Evolutionary conservation across 345 rosid species (phyloP).

Genomic region (Aquilaria malaccensis): DNA sequence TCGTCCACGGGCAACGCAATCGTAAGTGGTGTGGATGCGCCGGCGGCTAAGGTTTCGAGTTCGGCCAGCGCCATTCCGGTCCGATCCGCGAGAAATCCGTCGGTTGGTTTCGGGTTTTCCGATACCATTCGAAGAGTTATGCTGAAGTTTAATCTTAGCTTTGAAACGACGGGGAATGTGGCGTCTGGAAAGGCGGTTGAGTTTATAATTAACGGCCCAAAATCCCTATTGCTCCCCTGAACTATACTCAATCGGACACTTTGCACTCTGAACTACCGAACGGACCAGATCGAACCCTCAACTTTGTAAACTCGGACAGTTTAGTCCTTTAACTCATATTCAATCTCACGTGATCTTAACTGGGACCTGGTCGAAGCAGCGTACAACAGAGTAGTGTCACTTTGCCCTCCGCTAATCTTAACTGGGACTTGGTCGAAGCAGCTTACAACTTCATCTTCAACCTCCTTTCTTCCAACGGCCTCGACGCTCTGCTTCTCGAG

Average conservation of each 20-base stretch:
- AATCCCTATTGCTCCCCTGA: no score
- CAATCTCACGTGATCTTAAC: neutral
- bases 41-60: constrained; percentile 39
- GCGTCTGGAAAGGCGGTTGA: constrained; percentile 9
- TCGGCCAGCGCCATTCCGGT: constrained; percentile 60
- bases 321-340: constrained; percentile 1
- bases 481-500: no score
- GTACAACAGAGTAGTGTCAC: neutral
- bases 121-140: constrained; percentile 40
- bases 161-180: constrained; percentile 18
- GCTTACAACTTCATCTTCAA: no score
- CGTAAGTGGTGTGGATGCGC: constrained; percentile 28
- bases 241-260: no score
- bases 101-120: constrained; percentile 49
- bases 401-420: no score
- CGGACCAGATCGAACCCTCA: no score
- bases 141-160: constrained; percentile 14
- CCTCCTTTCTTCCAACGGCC: no score
- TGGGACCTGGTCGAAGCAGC: no score
- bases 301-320: no score
- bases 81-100: constrained; percentile 63
- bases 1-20: constrained; percentile 46
- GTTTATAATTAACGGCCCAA: constrained; percentile 4
- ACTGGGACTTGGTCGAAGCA: no score
- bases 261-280: no score